A percentile compares a stretch with the other conserved stretches of the same genome.
Conservation (phyloP, 495 filamentous ascomycete species). For the Schizothecium vesticola region DNA sequence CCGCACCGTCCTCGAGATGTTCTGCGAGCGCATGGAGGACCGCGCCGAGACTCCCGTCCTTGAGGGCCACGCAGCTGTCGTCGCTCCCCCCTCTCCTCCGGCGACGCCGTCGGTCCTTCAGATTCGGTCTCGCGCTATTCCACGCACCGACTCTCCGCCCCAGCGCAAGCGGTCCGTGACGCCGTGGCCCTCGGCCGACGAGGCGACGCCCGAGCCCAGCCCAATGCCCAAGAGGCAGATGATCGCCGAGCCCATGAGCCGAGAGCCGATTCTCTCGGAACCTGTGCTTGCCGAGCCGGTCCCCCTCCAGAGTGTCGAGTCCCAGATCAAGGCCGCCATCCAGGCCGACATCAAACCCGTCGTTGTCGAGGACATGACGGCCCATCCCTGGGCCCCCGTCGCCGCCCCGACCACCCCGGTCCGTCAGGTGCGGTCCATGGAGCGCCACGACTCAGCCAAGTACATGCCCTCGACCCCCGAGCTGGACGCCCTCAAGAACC, state of each 20-base stretch:
- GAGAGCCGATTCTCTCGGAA: not conserved
- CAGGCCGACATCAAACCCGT: constrained; percentile 13
- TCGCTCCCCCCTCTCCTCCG: not conserved
- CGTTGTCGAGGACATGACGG: not conserved
- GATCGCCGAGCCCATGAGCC: constrained; percentile 8
- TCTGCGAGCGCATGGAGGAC: constrained; percentile 24
- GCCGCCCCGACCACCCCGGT: not conserved
- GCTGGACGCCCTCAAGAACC: constrained; percentile 14
- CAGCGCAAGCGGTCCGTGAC: constrained; percentile 11
- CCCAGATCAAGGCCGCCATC: constrained; percentile 2
- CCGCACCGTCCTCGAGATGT: constrained; percentile 31
- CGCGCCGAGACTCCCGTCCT: constrained; percentile 5
- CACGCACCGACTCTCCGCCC: constrained; percentile 13
- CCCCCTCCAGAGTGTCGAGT: not conserved
- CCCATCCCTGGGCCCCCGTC: not conserved
- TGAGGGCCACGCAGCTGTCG: not conserved
- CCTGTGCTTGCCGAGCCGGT: not conserved
- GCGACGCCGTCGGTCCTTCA: constrained; percentile 17
- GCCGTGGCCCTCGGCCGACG: constrained; percentile 20
- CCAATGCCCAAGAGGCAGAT: not conserved
- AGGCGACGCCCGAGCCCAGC: not conserved
- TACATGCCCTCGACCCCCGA: constrained; percentile 19
- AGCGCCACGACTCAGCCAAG: constrained; percentile 28
- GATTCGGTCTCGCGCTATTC: constrained; percentile 22
- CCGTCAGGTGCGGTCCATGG: constrained; percentile 3